phyloP scores from a whole-genome alignment of 768 basidiomycete genomes.

The Harrya chromipes region DNA sequence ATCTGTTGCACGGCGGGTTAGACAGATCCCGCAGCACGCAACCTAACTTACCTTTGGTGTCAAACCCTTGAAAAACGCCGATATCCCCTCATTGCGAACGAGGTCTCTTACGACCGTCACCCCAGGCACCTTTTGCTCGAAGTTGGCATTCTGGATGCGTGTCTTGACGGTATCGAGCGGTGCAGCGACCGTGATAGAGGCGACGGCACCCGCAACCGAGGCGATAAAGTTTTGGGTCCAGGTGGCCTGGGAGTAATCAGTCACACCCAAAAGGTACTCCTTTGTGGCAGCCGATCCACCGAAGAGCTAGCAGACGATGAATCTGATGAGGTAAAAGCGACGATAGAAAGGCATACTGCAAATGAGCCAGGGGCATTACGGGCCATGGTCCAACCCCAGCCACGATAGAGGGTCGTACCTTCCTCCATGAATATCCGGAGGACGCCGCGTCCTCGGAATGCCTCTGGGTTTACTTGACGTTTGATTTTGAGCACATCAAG shows the following conservation, averaged over 20 bases:
- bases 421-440: conserved; percentile 90
- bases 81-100: conserved; percentile 77
- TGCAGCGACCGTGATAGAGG: conserved; percentile 94
- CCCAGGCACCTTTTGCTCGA: conserved; percentile 80
- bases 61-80: conserved; percentile 93
- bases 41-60: conserved; percentile 78
- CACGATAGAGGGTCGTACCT: conserved; percentile 88
- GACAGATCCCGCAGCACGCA: not conserved
- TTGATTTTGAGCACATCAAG: conserved; percentile 98
- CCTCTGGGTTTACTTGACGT: conserved; percentile 97
- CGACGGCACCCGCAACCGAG: conserved; percentile 89
- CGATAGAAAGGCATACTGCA: conserved; percentile 57
- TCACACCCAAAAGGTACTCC: conserved; percentile 85
- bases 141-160: conserved; percentile 98
- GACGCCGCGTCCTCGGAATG: conserved; percentile 92
- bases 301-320: conserved; percentile 67
- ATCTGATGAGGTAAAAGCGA: not conserved
- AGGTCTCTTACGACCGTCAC: conserved; percentile 81
- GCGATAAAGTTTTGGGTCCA: conserved; percentile 98
- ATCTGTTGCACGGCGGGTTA: conserved; percentile 49
- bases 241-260: conserved; percentile 92
- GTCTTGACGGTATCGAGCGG: conserved; percentile 97
- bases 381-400: conserved; percentile 99
- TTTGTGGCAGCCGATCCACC: conserved; percentile 95
- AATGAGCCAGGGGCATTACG: conserved; percentile 96